phyloP scores from a whole-genome alignment of 805 yeast species.

The Wickerhamomyces canadensis region DNA sequence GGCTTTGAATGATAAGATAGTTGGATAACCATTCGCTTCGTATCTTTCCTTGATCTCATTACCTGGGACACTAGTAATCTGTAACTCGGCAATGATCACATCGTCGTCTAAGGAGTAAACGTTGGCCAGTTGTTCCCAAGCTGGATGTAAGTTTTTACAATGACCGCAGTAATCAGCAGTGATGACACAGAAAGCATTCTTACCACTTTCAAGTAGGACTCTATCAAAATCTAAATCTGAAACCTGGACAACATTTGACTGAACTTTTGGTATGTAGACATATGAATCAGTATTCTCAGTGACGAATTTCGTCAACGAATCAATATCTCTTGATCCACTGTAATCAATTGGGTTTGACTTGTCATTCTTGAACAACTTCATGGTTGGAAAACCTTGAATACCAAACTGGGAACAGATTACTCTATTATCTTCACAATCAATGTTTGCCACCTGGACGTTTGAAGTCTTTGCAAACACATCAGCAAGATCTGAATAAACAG shows the following conservation, averaged over 20 bases:
- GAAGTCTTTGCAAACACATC: slow-evolving; percentile 46
- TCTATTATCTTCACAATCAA: slow-evolving; percentile 88
- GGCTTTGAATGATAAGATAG: slow-evolving; percentile 39
- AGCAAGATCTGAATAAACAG: slow-evolving; percentile 81
- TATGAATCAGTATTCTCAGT: slow-evolving; percentile 31
- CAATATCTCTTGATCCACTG: slow-evolving; percentile 66
- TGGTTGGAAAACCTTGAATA: slow-evolving; percentile 88
- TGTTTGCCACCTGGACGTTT: slow-evolving; percentile 71
- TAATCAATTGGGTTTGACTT: slow-evolving; percentile 58
- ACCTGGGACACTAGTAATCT: slow-evolving; percentile 37
- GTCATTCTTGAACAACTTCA: slow-evolving; percentile 77
- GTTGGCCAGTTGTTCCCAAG: slow-evolving; percentile 41
- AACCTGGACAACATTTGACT: slow-evolving; percentile 21
- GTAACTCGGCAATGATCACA: slow-evolving; percentile 39
- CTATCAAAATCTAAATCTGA: slow-evolving; percentile 30
- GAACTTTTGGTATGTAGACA: slow-evolving; percentile 21
- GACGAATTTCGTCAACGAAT: slow-evolving; percentile 63
- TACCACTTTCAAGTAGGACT: slow-evolving; percentile 25
- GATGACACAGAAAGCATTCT: slow-evolving; percentile 27
- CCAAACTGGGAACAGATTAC: slow-evolving; percentile 60
- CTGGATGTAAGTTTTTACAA: slow-evolving; percentile 44
- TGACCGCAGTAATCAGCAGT: slow-evolving; percentile 54
- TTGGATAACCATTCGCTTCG: slow-evolving; percentile 43
- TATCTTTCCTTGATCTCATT: slow-evolving; percentile 35
- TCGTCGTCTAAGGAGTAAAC: slow-evolving; percentile 34